These are phyloP conservation scores for Funneliformis caledonium DNA, from an alignment of 371 early-diverging fungal genomes.

Conservation along the genomic window DNA sequence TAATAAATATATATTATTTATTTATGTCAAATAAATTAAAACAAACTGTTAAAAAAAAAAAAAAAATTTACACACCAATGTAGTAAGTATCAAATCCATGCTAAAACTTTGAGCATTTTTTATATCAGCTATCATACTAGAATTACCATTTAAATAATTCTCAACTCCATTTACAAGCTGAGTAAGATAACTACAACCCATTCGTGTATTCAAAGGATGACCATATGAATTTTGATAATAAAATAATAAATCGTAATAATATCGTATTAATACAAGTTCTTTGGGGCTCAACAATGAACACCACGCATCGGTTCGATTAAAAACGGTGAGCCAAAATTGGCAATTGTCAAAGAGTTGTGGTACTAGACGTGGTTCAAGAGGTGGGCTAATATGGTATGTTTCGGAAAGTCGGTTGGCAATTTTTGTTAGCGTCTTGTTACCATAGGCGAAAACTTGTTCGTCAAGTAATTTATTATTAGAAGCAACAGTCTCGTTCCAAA, in stretches of 20 bases:
- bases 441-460: not conserved
- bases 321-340: too few species aligned
- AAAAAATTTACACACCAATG: too few species aligned
- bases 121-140: constrained; percentile 38
- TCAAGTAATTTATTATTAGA: not conserved
- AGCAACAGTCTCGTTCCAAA: not conserved
- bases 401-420: constrained; percentile 44
- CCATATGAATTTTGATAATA: constrained; percentile 52
- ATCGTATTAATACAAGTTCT: constrained; percentile 47
- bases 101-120: constrained; percentile 52
- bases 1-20: not conserved
- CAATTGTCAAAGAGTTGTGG: constrained; percentile 35
- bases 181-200: constrained; percentile 47
- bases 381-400: constrained; percentile 28
- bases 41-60: too few species aligned
- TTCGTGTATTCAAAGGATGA: constrained; percentile 43
- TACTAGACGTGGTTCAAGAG: constrained; percentile 47
- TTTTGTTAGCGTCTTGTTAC: not conserved
- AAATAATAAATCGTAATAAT: constrained; percentile 46
- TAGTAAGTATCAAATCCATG: constrained; percentile 27
- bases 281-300: constrained; percentile 46
- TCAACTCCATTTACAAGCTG: constrained; percentile 44
- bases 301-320: constrained; percentile 41
- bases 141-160: constrained; percentile 9
- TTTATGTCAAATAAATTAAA: not conserved